Percentiles rank a stretch among this genome's conserved stretches.
Conservation (phyloP, 371 early-diverging fungal genomes). For the Lichtheimia hyalospora region DNA sequence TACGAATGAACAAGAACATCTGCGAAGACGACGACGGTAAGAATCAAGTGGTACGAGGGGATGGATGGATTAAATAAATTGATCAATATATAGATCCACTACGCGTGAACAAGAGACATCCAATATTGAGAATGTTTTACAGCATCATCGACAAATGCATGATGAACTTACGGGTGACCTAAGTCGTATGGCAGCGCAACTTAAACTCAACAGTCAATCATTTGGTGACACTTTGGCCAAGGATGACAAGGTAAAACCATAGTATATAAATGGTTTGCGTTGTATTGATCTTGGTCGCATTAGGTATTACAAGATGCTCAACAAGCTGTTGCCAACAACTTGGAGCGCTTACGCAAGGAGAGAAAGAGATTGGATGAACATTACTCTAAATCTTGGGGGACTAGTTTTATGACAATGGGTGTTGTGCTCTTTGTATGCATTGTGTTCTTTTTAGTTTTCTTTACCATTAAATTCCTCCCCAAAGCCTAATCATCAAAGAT, state of each 20-base stretch:
- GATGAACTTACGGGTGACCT: slow-evolving; percentile 69
- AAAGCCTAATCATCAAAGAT: slow-evolving; percentile 38
- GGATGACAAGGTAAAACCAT: slow-evolving; percentile 49
- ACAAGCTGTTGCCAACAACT: slow-evolving; percentile 50
- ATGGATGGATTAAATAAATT: no score
- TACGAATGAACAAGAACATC: background rate
- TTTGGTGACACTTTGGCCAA: slow-evolving; percentile 62
- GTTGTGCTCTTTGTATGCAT: slow-evolving; percentile 63
- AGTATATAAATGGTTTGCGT: background rate
- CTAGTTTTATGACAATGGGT: slow-evolving; percentile 68
- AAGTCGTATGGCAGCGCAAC: slow-evolving; percentile 60
- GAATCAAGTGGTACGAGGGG: background rate
- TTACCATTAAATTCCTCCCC: slow-evolving; percentile 69
- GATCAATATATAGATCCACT: slow-evolving; percentile 7
- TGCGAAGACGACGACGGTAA: slow-evolving; percentile 8
- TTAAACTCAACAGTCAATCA: slow-evolving; percentile 63
- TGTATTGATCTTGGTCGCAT: no score
- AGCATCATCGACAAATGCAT: slow-evolving; percentile 67
- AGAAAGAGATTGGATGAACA: slow-evolving; percentile 55
- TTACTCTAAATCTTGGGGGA: slow-evolving; percentile 65
- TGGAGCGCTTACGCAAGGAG: slow-evolving; percentile 48
- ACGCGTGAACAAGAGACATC: slow-evolving; percentile 31
- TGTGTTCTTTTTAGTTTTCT: slow-evolving; percentile 67
- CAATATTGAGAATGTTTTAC: slow-evolving; percentile 56
- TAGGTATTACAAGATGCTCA: slow-evolving; percentile 54